phyloP scores from a whole-genome alignment of 169 alveolate species.

The Eimeria mitis region DNA sequence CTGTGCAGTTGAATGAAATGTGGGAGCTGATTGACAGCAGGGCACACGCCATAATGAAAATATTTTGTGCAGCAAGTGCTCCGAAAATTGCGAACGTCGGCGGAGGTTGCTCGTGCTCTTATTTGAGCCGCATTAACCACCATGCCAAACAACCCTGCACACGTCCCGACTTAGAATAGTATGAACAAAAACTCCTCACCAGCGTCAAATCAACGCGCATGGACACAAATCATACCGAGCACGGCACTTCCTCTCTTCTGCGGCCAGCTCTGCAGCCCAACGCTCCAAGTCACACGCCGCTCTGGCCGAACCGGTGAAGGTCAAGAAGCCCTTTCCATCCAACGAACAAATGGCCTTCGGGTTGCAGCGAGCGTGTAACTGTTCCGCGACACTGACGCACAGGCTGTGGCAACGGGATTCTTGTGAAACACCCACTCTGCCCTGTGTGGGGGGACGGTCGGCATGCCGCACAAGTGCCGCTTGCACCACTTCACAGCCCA shows the following conservation, averaged over 20 bases:
- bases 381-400: not conserved
- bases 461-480: not conserved
- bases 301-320: not conserved
- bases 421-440: not conserved
- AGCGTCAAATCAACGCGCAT: too few species aligned
- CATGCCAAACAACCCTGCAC: too few species aligned
- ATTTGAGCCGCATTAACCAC: too few species aligned
- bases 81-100: too few species aligned
- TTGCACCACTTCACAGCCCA: not conserved
- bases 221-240: too few species aligned
- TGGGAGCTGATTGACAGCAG: too few species aligned
- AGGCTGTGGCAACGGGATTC: not conserved
- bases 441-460: not conserved
- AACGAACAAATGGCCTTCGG: not conserved
- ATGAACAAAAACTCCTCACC: too few species aligned
- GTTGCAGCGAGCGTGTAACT: not conserved
- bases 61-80: too few species aligned
- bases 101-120: too few species aligned
- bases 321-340: not conserved
- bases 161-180: too few species aligned
- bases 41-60: too few species aligned
- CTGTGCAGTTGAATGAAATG: too few species aligned
- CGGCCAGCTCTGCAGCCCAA: not conserved
- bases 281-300: not conserved
- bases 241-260: not conserved